Percentiles rank a stretch among this genome's conserved stretches.
Evolutionary conservation across 2,329 filamentous ascomycete genomes (phyloP).

Genomic region (Phialophora expanda): DNA sequence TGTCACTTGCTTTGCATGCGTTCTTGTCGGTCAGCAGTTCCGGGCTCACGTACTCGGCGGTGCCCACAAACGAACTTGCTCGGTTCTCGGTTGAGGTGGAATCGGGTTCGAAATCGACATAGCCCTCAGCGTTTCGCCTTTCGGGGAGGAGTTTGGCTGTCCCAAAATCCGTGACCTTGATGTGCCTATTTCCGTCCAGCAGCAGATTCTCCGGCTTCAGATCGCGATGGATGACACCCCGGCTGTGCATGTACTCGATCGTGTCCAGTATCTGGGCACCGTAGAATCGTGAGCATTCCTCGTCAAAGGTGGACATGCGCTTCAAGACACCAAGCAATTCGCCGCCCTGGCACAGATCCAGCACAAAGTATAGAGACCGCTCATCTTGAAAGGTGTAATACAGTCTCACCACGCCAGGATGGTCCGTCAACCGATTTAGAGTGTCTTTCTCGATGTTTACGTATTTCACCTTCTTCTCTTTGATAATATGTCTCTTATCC

Average conservation of each 20-base stretch:
- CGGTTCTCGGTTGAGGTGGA: slow-evolving; percentile 59
- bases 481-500: slow-evolving; percentile 98
- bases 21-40: slow-evolving; percentile 96
- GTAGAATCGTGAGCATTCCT: slow-evolving; percentile 93
- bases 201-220: slow-evolving; percentile 97
- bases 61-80: slow-evolving; percentile 94
- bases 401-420: slow-evolving; percentile 91
- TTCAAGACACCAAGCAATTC: slow-evolving; percentile 92
- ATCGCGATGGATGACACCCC: slow-evolving; percentile 94
- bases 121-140: slow-evolving; percentile 51
- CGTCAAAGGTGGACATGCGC: slow-evolving; percentile 90
- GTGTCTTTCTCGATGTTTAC: slow-evolving; percentile 99
- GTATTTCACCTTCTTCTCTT: slow-evolving; percentile 99
- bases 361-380: slow-evolving; percentile 91
- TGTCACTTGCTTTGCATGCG: slow-evolving; percentile 94
- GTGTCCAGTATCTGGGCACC: slow-evolving; percentile 94
- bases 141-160: slow-evolving; percentile 88
- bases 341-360: slow-evolving; percentile 89
- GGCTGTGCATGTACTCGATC: slow-evolving; percentile 96
- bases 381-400: slow-evolving; percentile 99
- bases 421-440: slow-evolving; percentile 91
- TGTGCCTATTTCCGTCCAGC: slow-evolving; percentile 91
- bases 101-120: slow-evolving; percentile 51
- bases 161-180: slow-evolving; percentile 98
- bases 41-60: slow-evolving; percentile 96